A percentile compares a stretch with the other conserved stretches of the same genome.
Evolutionary conservation across 371 early-diverging fungal genomes (phyloP).

Genomic region (Sporodiniella umbellata): DNA sequence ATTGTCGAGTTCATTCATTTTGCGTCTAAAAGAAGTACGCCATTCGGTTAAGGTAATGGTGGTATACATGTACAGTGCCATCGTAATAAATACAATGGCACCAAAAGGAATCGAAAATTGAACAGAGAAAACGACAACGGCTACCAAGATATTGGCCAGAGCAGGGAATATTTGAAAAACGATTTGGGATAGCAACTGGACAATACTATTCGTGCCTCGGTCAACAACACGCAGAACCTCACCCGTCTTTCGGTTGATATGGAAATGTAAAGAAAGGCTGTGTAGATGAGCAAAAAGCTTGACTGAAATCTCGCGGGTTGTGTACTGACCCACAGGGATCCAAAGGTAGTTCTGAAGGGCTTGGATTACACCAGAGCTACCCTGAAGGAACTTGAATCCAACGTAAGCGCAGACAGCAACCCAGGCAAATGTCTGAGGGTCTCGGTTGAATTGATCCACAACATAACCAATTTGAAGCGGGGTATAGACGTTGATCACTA

Average conservation of each 20-base stretch:
- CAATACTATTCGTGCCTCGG: conserved; percentile 80
- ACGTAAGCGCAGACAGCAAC: conserved; percentile 70
- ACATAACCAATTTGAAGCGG: conserved; percentile 81
- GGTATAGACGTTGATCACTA: conserved; percentile 81
- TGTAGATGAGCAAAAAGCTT: conserved; percentile 88
- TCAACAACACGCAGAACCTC: conserved; percentile 87
- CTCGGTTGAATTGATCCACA: conserved; percentile 57
- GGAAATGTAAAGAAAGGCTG: conserved; percentile 80
- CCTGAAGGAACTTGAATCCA: conserved; percentile 72
- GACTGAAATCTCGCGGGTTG: conserved; percentile 84
- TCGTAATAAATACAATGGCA: conserved; percentile 80
- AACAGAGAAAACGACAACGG: conserved; percentile 67
- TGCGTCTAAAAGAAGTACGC: conserved; percentile 83
- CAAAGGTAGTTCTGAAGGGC: conserved; percentile 79
- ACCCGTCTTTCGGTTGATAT: conserved; percentile 93
- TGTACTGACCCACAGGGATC: conserved; percentile 90
- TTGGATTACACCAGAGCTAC: conserved; percentile 76
- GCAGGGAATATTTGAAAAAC: conserved; percentile 89
- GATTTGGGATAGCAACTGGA: conserved; percentile 76
- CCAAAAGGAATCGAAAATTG: conserved; percentile 79
- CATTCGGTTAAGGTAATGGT: conserved; percentile 91
- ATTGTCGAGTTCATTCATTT: conserved; percentile 74
- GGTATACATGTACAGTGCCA: conserved; percentile 77
- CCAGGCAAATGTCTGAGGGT: conserved; percentile 45
- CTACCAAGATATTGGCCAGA: conserved; percentile 82